Evolutionary conservation across 495 filamentous ascomycete genomes (phyloP).

Genomic region (Emericellopsis terricola): DNA sequence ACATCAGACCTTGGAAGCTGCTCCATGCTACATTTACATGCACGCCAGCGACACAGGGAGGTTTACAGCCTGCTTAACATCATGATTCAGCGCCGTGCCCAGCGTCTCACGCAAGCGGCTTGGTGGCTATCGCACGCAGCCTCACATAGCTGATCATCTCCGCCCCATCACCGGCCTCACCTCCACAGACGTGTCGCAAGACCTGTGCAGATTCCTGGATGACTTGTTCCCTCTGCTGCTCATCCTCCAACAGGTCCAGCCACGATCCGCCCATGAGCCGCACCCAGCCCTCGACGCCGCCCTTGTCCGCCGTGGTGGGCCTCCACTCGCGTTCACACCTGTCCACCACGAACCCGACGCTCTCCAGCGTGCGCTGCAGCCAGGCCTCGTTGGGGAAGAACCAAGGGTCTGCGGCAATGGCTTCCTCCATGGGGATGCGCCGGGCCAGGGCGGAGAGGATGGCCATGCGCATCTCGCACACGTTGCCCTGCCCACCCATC

Average conservation of each 20-base stretch:
- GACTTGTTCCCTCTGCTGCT: constrained; percentile 28
- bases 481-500: constrained; percentile 56
- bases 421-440: constrained; percentile 29
- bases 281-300: constrained; percentile 57
- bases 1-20: no score
- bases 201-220: constrained; percentile 39
- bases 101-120: no score
- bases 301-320: constrained; percentile 34
- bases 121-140: constrained; percentile 44
- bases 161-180: constrained; percentile 36
- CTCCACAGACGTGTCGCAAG: constrained; percentile 32
- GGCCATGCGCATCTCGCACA: constrained; percentile 43
- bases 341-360: constrained; percentile 42
- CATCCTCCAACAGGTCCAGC: constrained; percentile 28
- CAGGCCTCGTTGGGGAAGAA: constrained; percentile 49
- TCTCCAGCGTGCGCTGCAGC: constrained; percentile 29
- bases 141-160: constrained; percentile 55
- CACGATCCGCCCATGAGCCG: constrained; percentile 42
- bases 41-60: no score
- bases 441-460: constrained; percentile 33
- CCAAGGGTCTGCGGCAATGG: constrained; percentile 42
- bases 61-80: no score
- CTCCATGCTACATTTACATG: no score
- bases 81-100: no score
- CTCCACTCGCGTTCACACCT: constrained; percentile 44